Percentiles rank a stretch among this genome's conserved stretches.
Evolutionary conservation across 805 yeast genomes (phyloP).

Genomic region (Candida gorgasii): DNA sequence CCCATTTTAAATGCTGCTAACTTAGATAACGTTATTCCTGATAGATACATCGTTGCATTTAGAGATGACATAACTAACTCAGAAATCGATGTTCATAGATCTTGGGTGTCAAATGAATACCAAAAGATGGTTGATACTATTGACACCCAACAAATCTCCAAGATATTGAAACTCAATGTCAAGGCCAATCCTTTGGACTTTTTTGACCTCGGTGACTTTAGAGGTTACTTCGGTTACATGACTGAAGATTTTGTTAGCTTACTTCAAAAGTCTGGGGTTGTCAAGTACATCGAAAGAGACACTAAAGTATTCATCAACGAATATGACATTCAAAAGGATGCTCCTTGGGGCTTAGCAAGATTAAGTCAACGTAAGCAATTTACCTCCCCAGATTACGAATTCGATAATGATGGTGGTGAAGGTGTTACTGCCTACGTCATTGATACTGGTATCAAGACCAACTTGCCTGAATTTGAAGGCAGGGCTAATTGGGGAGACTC

Average conservation of each 20-base stretch:
- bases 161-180: conserved; percentile 14
- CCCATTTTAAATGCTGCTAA: conserved; percentile 15
- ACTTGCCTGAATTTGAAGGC: conserved; percentile 64
- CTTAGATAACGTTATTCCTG: conserved; percentile 46
- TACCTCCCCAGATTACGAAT: conserved; percentile 28
- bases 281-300: conserved; percentile 45
- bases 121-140: conserved; percentile 8
- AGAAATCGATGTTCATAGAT: conserved; percentile 59
- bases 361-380: conserved; percentile 32
- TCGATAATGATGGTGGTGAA: conserved; percentile 39
- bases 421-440: conserved; percentile 73
- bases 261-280: conserved; percentile 17
- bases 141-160: conserved; percentile 7
- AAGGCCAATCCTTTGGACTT: conserved; percentile 36
- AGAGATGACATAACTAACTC: conserved; percentile 59
- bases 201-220: conserved; percentile 59
- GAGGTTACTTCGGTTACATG: conserved; percentile 86
- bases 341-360: conserved; percentile 44
- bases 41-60: conserved; percentile 82
- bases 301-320: conserved; percentile 31
- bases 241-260: conserved; percentile 17
- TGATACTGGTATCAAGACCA: conserved; percentile 76
- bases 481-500: conserved; percentile 57
- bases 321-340: conserved; percentile 37
- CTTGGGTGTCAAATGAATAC: conserved; percentile 51